Conservation (phyloP, 345 rosid species). For the Linum tenue region DNA sequence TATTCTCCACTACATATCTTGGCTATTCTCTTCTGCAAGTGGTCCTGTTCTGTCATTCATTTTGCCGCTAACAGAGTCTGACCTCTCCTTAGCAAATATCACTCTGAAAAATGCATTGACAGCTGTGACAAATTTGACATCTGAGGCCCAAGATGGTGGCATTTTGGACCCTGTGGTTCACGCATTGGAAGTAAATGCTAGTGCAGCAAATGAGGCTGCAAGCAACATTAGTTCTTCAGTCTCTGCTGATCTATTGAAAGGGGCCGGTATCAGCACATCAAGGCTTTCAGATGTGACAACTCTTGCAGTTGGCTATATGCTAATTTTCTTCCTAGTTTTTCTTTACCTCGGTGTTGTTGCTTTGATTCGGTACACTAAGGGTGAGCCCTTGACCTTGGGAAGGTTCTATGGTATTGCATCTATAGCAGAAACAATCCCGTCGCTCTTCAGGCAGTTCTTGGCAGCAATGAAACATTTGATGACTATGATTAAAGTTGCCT, state of each 20-base stretch:
- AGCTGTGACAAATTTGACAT: slow-evolving; percentile 68
- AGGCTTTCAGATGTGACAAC: slow-evolving; percentile 93
- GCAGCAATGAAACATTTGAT: slow-evolving; percentile 98
- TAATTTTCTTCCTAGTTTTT: slow-evolving; percentile 60
- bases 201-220: slow-evolving; percentile 45
- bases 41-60: slow-evolving; percentile 56
- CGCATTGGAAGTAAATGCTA: slow-evolving; percentile 51
- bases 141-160: slow-evolving; percentile 53
- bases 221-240: slow-evolving; percentile 43
- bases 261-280: slow-evolving; percentile 52
- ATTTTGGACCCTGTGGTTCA: slow-evolving; percentile 52
- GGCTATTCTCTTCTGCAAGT: slow-evolving; percentile 79
- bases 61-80: slow-evolving; percentile 57
- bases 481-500: slow-evolving; percentile 99
- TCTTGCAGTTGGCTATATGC: slow-evolving; percentile 83
- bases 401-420: slow-evolving; percentile 84
- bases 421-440: slow-evolving; percentile 74
- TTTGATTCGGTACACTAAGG: slow-evolving; percentile 83
- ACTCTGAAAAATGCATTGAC: slow-evolving; percentile 62
- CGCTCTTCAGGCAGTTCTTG: slow-evolving; percentile 83
- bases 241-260: slow-evolving; percentile 56
- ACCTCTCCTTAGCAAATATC: slow-evolving; percentile 61
- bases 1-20: slow-evolving; percentile 53
- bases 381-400: slow-evolving; percentile 81
- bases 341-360: slow-evolving; percentile 74